Conservation (phyloP, 345 rosid species). For the Carallia pectinifolia region DNA sequence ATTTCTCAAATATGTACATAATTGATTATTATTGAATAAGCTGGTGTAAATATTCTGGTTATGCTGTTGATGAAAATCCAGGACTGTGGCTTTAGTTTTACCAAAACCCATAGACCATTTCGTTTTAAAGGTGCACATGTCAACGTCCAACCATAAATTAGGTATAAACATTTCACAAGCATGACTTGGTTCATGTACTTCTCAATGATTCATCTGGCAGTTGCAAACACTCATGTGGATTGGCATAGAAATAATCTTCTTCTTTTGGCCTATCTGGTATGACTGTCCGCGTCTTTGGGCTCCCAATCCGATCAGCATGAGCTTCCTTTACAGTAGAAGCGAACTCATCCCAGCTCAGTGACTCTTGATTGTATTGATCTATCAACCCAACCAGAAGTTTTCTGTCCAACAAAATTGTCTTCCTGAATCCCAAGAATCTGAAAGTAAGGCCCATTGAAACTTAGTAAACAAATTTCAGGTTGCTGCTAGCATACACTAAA, state of each 20-base stretch:
- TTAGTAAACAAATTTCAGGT: too few relatives aligned
- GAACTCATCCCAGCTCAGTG: slow-evolving; percentile 80
- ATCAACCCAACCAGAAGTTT: slow-evolving; percentile 66
- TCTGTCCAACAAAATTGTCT: slow-evolving; percentile 68
- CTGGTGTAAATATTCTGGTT: slow-evolving; percentile 12
- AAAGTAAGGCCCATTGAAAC: background rate
- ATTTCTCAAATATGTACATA: slow-evolving; percentile 15
- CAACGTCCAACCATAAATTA: slow-evolving; percentile 7
- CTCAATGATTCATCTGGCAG: slow-evolving; percentile 62
- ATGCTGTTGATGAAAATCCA: slow-evolving; percentile 18
- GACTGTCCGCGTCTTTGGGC: slow-evolving; percentile 55
- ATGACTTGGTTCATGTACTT: slow-evolving; percentile 39
- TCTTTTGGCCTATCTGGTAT: slow-evolving; percentile 84
- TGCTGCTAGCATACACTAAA: background rate
- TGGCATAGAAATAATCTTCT: slow-evolving; percentile 92
- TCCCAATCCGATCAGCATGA: slow-evolving; percentile 76
- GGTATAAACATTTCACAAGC: slow-evolving; percentile 18
- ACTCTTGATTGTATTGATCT: slow-evolving; percentile 59
- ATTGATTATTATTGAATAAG: slow-evolving; percentile 17
- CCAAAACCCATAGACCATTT: slow-evolving; percentile 9
- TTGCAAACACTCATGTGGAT: slow-evolving; percentile 90
- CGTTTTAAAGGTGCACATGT: slow-evolving; percentile 16
- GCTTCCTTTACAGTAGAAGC: slow-evolving; percentile 60
- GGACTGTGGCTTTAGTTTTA: slow-evolving; percentile 11
- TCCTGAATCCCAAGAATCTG: slow-evolving; percentile 95